phyloP scores from a whole-genome alignment of 2,329 filamentous ascomycete genomes.

The Arthroderma uncinatum region DNA sequence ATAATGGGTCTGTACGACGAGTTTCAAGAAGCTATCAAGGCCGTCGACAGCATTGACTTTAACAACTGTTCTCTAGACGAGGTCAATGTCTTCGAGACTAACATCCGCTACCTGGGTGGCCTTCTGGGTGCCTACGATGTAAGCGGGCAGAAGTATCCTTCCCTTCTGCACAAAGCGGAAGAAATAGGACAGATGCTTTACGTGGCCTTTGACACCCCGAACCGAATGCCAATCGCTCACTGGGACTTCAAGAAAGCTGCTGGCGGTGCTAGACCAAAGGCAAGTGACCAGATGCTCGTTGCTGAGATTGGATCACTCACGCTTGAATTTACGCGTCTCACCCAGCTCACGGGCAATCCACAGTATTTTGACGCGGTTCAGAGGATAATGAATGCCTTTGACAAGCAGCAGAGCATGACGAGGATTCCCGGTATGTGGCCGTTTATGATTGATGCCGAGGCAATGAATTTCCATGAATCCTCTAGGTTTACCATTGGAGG shows the following conservation, averaged over 20 bases:
- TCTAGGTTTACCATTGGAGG: slow-evolving; percentile 44
- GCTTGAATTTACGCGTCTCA: slow-evolving; percentile 34
- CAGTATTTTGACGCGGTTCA: slow-evolving; percentile 31
- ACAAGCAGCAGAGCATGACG: slow-evolving; percentile 25
- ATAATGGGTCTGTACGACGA: slow-evolving; percentile 51
- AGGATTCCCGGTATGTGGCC: slow-evolving; percentile 34
- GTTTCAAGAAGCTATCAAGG: slow-evolving; percentile 44
- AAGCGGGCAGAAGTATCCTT: slow-evolving; percentile 31
- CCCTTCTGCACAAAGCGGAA: slow-evolving; percentile 41
- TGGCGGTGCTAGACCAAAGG: slow-evolving; percentile 18
- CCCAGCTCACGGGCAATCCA: slow-evolving; percentile 29
- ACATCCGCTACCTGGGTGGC: slow-evolving; percentile 45
- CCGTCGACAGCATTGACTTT: slow-evolving; percentile 46
- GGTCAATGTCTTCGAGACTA: slow-evolving; percentile 41
- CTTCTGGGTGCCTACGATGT: slow-evolving; percentile 45
- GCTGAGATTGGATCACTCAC: slow-evolving; percentile 32
- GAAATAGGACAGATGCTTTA: slow-evolving; percentile 47
- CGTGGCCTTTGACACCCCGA: slow-evolving; percentile 29
- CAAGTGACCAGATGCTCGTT: slow-evolving; percentile 18
- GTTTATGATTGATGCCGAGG: slow-evolving; percentile 23
- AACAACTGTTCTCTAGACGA: slow-evolving; percentile 23
- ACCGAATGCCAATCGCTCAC: slow-evolving; percentile 20
- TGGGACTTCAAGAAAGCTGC: slow-evolving; percentile 20
- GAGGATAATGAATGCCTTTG: slow-evolving; percentile 26
- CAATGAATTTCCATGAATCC: slow-evolving; percentile 18